Evolutionary conservation across 2,329 filamentous ascomycete species (phyloP).

Genomic region (Acrocalymma vagum): DNA sequence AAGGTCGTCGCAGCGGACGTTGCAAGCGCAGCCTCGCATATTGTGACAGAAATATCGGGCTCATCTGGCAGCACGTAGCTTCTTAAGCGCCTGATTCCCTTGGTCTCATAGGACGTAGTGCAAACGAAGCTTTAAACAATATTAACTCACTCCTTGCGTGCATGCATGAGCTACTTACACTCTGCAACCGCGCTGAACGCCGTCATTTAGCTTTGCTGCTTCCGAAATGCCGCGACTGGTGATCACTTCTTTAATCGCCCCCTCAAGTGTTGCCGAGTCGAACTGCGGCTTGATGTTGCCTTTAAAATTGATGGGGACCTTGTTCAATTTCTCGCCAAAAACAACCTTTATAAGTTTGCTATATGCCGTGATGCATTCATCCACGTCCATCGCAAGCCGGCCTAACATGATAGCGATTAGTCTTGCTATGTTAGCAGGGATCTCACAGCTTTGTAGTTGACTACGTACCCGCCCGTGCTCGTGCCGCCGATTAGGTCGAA

Average conservation of each 20-base stretch:
- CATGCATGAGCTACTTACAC: constrained; percentile 10
- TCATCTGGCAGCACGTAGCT: constrained; percentile 19
- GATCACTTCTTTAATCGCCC: constrained; percentile 17
- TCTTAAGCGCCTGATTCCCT: constrained; percentile 52
- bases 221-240: constrained; percentile 2
- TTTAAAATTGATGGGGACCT: constrained; percentile 2
- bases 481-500: constrained; percentile 28
- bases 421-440: too few relatives aligned
- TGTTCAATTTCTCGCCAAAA: constrained; percentile 19
- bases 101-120: constrained; percentile 46
- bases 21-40: constrained; percentile 36
- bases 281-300: constrained; percentile 20
- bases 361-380: constrained; percentile 27
- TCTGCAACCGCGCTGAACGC: constrained; percentile 10
- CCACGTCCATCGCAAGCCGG: constrained; percentile 23
- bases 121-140: constrained; percentile 50
- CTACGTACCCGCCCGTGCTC: constrained; percentile 23
- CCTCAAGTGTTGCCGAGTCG: constrained; percentile 13
- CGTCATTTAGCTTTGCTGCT: constrained; percentile 16
- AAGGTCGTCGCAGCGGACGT: constrained; percentile 43
- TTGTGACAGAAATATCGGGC: constrained; percentile 21
- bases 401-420: constrained; percentile 33
- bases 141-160: constrained; percentile 20
- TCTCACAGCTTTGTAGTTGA: too few relatives aligned
- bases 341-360: constrained; percentile 16